These are phyloP conservation scores for Diutina catenulata DNA, from an alignment of 1,139 yeast species.

Conservation along the genomic window DNA sequence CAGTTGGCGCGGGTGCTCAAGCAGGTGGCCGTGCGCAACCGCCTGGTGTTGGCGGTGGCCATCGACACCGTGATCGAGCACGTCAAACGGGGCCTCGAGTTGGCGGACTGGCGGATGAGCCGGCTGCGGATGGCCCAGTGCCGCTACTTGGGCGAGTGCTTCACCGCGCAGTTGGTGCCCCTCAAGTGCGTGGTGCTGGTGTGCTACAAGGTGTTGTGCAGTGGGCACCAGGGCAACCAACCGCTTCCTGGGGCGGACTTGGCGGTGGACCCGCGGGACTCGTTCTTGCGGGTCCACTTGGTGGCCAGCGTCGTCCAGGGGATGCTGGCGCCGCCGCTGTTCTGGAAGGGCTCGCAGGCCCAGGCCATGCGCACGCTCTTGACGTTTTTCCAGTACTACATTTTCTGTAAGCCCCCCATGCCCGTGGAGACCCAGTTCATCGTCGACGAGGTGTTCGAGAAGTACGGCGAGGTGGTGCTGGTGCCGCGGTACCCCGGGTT, in stretches of 20 bases:
- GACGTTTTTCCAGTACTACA: constrained; percentile 62
- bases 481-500: background rate
- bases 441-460: constrained; percentile 32
- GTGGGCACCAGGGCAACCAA: constrained; percentile 56
- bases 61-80: constrained; percentile 61
- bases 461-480: background rate
- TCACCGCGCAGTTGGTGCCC: constrained; percentile 35
- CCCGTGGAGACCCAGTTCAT: constrained; percentile 56
- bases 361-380: constrained; percentile 18
- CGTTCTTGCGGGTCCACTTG: constrained; percentile 63
- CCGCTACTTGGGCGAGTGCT: constrained; percentile 48
- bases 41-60: constrained; percentile 37
- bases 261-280: constrained; percentile 47
- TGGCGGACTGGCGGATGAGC: constrained; percentile 47
- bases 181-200: constrained; percentile 39
- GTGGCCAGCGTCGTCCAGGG: constrained; percentile 12
- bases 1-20: constrained; percentile 32
- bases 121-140: constrained; percentile 54
- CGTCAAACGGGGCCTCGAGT: constrained; percentile 55
- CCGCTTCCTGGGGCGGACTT: constrained; percentile 39
- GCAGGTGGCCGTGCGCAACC: constrained; percentile 6
- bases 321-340: constrained; percentile 14
- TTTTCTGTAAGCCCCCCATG: constrained; percentile 55
- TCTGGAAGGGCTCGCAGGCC: background rate
- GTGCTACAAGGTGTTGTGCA: constrained; percentile 48